Evolutionary conservation across 306 rosid species (phyloP).

Genomic region (Ammopiptanthus mongolicus): DNA sequence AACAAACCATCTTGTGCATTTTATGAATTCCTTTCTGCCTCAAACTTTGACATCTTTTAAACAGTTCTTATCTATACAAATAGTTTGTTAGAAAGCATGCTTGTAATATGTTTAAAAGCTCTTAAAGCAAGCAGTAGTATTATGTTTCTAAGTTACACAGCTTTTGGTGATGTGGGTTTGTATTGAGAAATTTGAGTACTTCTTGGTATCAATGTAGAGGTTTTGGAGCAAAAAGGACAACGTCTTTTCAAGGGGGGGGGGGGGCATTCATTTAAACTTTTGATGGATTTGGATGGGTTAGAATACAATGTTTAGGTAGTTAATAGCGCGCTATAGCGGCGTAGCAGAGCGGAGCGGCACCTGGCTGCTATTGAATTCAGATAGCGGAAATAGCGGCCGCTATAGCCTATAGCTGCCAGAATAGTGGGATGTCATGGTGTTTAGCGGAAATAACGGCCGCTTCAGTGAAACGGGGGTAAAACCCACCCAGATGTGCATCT

Average conservation of each 20-base stretch:
- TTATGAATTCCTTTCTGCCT: constrained; percentile 6
- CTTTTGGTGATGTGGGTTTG: background rate
- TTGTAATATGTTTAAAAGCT: background rate
- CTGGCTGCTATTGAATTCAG: no score
- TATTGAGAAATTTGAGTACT: background rate
- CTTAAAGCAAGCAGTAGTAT: background rate
- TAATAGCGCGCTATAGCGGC: no score
- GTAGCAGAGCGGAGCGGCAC: no score
- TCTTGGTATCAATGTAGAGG: background rate
- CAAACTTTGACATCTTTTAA: background rate
- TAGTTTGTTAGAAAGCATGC: background rate
- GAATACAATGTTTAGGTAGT: background rate
- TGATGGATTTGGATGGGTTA: background rate
- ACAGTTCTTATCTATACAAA: background rate
- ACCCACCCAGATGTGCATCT: no score
- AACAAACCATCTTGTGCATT: background rate
- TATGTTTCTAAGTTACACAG: background rate
- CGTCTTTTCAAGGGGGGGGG: background rate
- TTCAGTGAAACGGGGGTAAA: no score
- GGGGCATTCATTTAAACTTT: background rate
- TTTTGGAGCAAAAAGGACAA: background rate
- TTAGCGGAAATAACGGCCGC: no score
- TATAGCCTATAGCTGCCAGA: no score
- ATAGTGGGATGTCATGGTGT: no score
- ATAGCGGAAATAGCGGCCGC: no score